Base-by-base conservation (phyloP, 176 grass and related monocot species). In the Otatea glauca region DNA sequence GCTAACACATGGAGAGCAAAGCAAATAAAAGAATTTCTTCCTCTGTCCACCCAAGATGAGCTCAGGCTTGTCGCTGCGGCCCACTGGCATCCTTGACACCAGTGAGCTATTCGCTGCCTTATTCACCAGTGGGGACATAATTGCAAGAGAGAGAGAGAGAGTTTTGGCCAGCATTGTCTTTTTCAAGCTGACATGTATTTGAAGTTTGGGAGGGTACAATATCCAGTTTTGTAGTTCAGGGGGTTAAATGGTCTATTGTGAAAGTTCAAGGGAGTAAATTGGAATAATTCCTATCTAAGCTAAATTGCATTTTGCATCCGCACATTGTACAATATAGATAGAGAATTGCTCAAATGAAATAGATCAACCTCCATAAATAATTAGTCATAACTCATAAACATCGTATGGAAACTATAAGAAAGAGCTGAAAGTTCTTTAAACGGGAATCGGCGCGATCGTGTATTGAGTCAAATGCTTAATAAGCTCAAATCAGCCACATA, bases 261-360 rank as follows among this genome's bases (percentile, higher is more conserved):
- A 43, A 43, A 43, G 42, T 43, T 43, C 42, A 9, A 9, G 42
- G 42, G 32, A 21, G 53, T 76, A 59, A 37, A 76, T 76, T 58
- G 58, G 32, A 76, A 11, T 38, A 12, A 41, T 41, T 59, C 51
- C 20, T 76, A 41, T 59, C 20, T 59, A 76, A 58, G 41, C n/a
- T 66, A 48, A 68, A 27, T 7, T 55, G 9, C 32, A 56, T 56
- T 68, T 39, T 37, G 29, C 21, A 66, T 66, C 59, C 45, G 12
- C 71, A 20, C 25, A 85, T 58, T 44, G 7, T 77, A 75, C 27
- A 65, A 74, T 72, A 59, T 73, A 83, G 20, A 25, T 24, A 49
- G 34, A 75, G 5, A 75, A 41, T 18, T 74, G 25, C 65, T 49
- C 35, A 44, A 64, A 39, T 21, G 37, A 37, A 69, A 69, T 38